These are phyloP conservation scores for Fraxinus greggii DNA, from an alignment of 305 asterid species.

Conservation along the genomic window DNA sequence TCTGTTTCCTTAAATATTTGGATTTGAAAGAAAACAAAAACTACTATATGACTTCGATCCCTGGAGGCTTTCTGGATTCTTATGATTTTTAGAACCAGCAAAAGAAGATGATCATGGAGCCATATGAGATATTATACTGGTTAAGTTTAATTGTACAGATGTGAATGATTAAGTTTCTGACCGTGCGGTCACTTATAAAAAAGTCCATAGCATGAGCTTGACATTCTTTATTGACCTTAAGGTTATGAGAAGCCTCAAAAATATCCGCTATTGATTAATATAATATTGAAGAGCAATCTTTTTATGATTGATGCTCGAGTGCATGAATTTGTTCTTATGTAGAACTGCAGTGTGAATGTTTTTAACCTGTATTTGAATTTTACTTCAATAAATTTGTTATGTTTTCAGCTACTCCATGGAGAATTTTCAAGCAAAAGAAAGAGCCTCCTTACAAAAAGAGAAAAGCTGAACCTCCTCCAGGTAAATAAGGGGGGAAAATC, in stretches of 20 bases:
- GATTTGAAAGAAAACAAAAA: not conserved
- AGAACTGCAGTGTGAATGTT: slow-evolving; percentile 12
- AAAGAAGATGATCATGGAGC: not conserved
- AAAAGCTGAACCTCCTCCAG: slow-evolving; percentile 66
- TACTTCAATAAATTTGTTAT: slow-evolving; percentile 16
- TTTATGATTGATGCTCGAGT: slow-evolving; percentile 13
- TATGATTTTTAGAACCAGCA: not conserved
- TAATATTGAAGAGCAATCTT: slow-evolving; percentile 21
- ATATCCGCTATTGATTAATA: not conserved
- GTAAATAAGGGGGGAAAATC: slow-evolving; percentile 41
- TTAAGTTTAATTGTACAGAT: not conserved
- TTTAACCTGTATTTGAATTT: slow-evolving; percentile 22
- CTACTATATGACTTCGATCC: not conserved
- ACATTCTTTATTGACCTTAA: not conserved
- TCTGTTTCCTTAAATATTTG: not conserved
- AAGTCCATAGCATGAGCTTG: not conserved
- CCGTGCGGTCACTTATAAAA: not conserved
- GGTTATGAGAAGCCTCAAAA: not conserved
- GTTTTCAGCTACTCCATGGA: slow-evolving; percentile 70
- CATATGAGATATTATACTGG: not conserved
- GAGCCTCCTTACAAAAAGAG: slow-evolving; percentile 82
- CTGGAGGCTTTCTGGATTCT: not conserved
- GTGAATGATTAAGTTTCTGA: not conserved
- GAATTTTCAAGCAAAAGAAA: slow-evolving; percentile 57
- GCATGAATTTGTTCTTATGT: slow-evolving; percentile 15